Evolutionary conservation across 495 filamentous ascomycete genomes (phyloP).

Genomic region (Bombardia bombarda): DNA sequence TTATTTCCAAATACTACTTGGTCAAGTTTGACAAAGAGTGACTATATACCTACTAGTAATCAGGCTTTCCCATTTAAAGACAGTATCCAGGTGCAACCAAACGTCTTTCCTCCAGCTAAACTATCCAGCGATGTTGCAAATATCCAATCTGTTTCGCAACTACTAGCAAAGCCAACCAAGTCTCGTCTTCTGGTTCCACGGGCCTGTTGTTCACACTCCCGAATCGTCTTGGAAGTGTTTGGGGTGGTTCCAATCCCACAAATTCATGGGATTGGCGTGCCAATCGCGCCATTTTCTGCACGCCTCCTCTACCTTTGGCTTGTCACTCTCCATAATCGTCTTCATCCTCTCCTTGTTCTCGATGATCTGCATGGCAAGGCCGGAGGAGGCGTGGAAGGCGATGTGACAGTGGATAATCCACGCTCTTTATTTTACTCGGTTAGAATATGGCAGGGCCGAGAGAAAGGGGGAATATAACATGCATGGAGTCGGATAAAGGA

Average conservation of each 20-base stretch:
- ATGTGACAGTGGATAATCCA: conserved; percentile 36
- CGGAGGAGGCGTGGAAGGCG: conserved; percentile 37
- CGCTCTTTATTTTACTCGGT: conserved; percentile 11
- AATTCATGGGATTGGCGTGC: conserved; percentile 5
- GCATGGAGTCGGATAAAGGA: no score
- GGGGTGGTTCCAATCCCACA: conserved; percentile 7
- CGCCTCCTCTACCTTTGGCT: conserved; percentile 12
- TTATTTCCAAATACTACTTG: no score
- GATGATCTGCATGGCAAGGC: conserved; percentile 34
- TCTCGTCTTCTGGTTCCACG: no score
- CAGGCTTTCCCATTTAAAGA: no score
- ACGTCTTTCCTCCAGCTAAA: no score
- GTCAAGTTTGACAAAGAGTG: no score
- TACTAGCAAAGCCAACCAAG: no score
- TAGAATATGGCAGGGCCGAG: background rate
- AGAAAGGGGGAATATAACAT: background rate
- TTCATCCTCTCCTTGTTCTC: conserved; percentile 27
- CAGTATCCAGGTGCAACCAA: no score
- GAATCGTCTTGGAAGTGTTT: conserved; percentile 22
- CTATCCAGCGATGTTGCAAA: no score
- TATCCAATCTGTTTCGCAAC: no score
- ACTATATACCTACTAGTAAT: no score
- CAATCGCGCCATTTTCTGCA: conserved; percentile 28
- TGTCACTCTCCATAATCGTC: conserved; percentile 14
- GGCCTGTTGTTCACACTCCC: conserved; percentile 24